A percentile compares a stretch with the other conserved stretches of the same genome.
phyloP scores from a whole-genome alignment of 2,329 filamentous ascomycete genomes.

The Ophiosphaerella korrae region DNA sequence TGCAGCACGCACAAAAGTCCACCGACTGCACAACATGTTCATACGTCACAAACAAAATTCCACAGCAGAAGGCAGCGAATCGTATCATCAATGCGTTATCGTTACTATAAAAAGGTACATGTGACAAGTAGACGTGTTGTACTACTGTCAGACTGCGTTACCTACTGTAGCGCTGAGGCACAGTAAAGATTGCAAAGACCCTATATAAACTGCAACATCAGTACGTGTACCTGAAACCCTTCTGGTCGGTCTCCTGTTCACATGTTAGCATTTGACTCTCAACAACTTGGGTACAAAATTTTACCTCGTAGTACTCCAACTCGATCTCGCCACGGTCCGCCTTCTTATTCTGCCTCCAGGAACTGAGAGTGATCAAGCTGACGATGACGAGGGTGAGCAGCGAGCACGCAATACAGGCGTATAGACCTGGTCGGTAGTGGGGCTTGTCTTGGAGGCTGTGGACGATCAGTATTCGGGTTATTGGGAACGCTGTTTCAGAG shows the following conservation, averaged over 20 bases:
- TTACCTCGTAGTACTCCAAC: conserved; percentile 47
- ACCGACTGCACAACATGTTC: too few relatives aligned
- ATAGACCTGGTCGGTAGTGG: conserved; percentile 44
- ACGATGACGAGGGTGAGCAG: conserved; percentile 45
- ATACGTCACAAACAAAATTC: too few relatives aligned
- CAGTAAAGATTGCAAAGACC: not conserved
- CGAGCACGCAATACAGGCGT: conserved; percentile 47
- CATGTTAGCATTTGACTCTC: conserved; percentile 14
- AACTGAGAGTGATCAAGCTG: conserved; percentile 36
- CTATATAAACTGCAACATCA: conserved; percentile 3
- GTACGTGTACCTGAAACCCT: conserved; percentile 43
- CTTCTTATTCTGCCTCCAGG: conserved; percentile 43
- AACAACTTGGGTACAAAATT: conserved; percentile 7
- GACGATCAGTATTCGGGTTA: not conserved
- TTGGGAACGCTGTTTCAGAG: not conserved
- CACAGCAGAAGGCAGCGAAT: too few relatives aligned
- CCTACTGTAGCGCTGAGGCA: not conserved
- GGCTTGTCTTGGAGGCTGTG: conserved; percentile 43
- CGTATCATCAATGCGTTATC: not conserved
- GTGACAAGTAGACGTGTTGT: not conserved
- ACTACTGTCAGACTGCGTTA: not conserved
- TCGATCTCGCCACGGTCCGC: conserved; percentile 50
- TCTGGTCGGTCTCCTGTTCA: conserved; percentile 36
- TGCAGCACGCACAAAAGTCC: too few relatives aligned
- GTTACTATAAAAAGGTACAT: conserved; percentile 1